A percentile compares a stretch with the other conserved stretches of the same genome.
phyloP scores from a whole-genome alignment of 2,329 filamentous ascomycete genomes.

The Aspergillus texensis region DNA sequence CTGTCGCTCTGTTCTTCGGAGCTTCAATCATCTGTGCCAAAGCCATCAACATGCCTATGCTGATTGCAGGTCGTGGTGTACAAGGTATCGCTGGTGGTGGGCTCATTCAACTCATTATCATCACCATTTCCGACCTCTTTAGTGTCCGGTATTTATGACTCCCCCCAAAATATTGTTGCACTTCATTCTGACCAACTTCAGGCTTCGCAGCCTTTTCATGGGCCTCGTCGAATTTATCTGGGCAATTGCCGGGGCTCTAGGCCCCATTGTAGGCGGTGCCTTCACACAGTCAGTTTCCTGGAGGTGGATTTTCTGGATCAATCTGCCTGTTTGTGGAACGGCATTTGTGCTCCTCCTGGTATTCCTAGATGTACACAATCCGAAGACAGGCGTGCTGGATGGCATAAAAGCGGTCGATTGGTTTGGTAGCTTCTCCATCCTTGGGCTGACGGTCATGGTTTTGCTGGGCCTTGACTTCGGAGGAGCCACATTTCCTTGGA shows the following conservation, averaged over 20 bases:
- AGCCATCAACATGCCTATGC: conserved; percentile 51
- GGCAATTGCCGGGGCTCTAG: conserved; percentile 57
- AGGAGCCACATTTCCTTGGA: conserved; percentile 56
- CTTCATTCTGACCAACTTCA: conserved; percentile 14
- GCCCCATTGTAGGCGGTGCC: conserved; percentile 56
- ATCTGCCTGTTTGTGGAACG: conserved; percentile 53
- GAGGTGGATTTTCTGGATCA: conserved; percentile 62
- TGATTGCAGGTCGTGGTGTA: conserved; percentile 57
- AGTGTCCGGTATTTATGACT: conserved; percentile 42
- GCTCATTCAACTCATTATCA: conserved; percentile 54
- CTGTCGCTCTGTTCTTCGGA: conserved; percentile 53
- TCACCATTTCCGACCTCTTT: conserved; percentile 60
- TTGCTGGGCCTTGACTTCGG: conserved; percentile 59
- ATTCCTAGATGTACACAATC: conserved; percentile 59
- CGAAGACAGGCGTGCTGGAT: conserved; percentile 52
- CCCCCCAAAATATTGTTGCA: background rate
- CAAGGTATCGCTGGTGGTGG: conserved; percentile 60
- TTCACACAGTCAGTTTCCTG: conserved; percentile 49
- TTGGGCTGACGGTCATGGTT: conserved; percentile 55
- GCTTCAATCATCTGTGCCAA: conserved; percentile 55
- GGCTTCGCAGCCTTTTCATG: conserved; percentile 52
- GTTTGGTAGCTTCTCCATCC: conserved; percentile 55
- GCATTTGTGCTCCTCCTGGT: conserved; percentile 54
- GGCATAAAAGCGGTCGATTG: conserved; percentile 58
- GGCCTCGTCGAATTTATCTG: conserved; percentile 57